phyloP scores from a whole-genome alignment of 2,329 filamentous ascomycete species.

The Incumbomyces delicatus region DNA sequence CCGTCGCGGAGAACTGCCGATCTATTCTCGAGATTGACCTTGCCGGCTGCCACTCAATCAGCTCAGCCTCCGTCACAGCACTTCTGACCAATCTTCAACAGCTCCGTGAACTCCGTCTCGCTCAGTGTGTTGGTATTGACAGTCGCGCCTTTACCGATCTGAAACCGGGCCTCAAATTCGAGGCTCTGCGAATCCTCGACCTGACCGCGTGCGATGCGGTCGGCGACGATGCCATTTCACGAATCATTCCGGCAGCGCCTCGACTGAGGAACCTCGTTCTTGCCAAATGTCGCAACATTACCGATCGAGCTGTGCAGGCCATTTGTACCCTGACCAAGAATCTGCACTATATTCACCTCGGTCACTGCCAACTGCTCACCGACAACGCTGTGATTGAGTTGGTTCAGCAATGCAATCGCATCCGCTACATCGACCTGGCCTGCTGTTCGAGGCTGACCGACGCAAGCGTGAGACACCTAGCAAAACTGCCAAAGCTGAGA shows the following conservation, averaged over 20 bases:
- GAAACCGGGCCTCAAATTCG: slow-evolving; percentile 59
- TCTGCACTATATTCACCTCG: slow-evolving; percentile 89
- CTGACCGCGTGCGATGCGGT: slow-evolving; percentile 78
- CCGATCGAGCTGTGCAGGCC: slow-evolving; percentile 74
- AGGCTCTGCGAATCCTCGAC: slow-evolving; percentile 85
- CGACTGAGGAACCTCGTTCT: slow-evolving; percentile 85
- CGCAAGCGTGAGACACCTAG: slow-evolving; percentile 70
- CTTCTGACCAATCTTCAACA: slow-evolving; percentile 69
- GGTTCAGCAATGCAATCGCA: slow-evolving; percentile 78
- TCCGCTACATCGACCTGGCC: slow-evolving; percentile 95
- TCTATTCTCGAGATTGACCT: slow-evolving; percentile 96
- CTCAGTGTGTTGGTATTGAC: slow-evolving; percentile 73
- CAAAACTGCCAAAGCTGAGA: slow-evolving; percentile 82
- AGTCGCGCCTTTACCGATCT: slow-evolving; percentile 81
- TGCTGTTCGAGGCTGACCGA: slow-evolving; percentile 88
- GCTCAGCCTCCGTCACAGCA: slow-evolving; percentile 71
- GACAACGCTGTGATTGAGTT: slow-evolving; percentile 78
- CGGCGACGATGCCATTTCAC: slow-evolving; percentile 77
- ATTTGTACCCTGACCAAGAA: slow-evolving; percentile 91
- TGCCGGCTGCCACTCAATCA: slow-evolving; percentile 71
- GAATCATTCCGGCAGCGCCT: slow-evolving; percentile 77
- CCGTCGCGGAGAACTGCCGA: slow-evolving; percentile 78
- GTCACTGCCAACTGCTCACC: slow-evolving; percentile 85
- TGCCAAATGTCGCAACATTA: slow-evolving; percentile 88
- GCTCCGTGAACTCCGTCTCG: slow-evolving; percentile 81